These are phyloP conservation scores for Pistacia integerrima DNA, from an alignment of 345 rosid genomes.

Conservation along the genomic window DNA sequence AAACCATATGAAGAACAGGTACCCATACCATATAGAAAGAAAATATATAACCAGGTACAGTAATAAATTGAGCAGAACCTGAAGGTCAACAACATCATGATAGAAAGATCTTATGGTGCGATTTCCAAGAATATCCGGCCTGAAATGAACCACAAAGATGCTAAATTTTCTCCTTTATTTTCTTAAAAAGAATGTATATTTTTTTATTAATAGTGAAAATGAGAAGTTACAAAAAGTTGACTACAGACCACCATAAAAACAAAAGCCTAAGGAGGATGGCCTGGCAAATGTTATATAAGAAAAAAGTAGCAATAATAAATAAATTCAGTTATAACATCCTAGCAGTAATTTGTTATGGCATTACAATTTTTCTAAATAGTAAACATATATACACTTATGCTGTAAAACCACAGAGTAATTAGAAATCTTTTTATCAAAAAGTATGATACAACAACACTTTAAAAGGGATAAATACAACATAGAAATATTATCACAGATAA, in stretches of 20 bases:
- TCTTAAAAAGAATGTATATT: too few relatives aligned
- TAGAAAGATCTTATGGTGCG: slow-evolving; percentile 70
- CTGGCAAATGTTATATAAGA: background rate
- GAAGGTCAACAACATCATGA: slow-evolving; percentile 59
- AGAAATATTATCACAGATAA: background rate
- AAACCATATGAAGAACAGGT: background rate
- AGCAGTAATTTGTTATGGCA: background rate
- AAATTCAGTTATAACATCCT: background rate
- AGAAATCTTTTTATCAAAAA: slow-evolving; percentile 7
- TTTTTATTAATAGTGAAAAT: too few relatives aligned
- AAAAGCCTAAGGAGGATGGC: background rate
- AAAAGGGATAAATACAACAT: background rate
- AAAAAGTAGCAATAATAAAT: slow-evolving; percentile 3
- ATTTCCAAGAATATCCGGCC: slow-evolving; percentile 70
- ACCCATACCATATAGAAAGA: slow-evolving; percentile 5
- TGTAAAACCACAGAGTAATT: background rate
- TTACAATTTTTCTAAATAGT: background rate
- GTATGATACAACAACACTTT: background rate
- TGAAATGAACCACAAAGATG: slow-evolving; percentile 33
- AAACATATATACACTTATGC: background rate
- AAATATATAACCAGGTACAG: background rate
- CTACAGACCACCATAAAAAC: too few relatives aligned
- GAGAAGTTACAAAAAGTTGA: too few relatives aligned
- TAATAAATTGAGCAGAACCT: slow-evolving; percentile 45
- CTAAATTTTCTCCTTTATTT: background rate